A percentile compares a stretch with the other conserved stretches of the same genome.
These are phyloP conservation scores for Podaxis sp. DNA, from an alignment of 768 basidiomycete species.

Conservation along the genomic window DNA sequence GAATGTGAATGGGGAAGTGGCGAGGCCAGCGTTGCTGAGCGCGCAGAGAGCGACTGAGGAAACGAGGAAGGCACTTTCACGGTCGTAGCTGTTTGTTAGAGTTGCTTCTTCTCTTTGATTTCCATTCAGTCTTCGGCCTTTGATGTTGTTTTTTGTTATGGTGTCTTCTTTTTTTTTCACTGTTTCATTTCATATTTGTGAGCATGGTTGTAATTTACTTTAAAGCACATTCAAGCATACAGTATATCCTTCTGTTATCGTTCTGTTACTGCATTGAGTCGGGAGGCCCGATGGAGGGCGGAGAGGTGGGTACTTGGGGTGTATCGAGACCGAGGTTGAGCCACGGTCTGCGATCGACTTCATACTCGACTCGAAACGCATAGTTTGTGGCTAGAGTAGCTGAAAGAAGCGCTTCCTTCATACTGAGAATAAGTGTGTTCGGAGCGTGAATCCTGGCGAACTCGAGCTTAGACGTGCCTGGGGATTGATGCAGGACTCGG, in stretches of 20 bases:
- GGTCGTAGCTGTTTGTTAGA: constrained; percentile 22
- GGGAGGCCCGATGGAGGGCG: not conserved
- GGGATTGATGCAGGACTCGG: not conserved
- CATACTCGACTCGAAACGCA: not conserved
- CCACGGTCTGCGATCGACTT: not conserved
- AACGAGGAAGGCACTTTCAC: constrained; percentile 44
- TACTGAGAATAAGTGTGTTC: not conserved
- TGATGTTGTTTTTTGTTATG: not conserved
- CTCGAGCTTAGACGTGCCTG: not conserved
- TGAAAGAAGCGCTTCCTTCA: not conserved
- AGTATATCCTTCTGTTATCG: not conserved
- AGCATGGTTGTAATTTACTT: not conserved
- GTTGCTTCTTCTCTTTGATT: not conserved
- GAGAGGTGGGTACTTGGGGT: not conserved
- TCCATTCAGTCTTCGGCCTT: not conserved
- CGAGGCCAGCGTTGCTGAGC: constrained; percentile 44
- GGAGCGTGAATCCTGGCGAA: not conserved
- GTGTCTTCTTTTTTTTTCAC: not conserved
- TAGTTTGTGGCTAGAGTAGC: not conserved
- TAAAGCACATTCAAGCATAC: constrained; percentile 1
- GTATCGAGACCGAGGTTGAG: not conserved
- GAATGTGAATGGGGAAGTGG: constrained; percentile 17
- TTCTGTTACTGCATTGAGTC: not conserved
- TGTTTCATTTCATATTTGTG: not conserved
- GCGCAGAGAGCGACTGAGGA: constrained; percentile 53